These are phyloP conservation scores for Oidiodendron maius DNA, from an alignment of 495 filamentous ascomycete species.

Conservation along the genomic window DNA sequence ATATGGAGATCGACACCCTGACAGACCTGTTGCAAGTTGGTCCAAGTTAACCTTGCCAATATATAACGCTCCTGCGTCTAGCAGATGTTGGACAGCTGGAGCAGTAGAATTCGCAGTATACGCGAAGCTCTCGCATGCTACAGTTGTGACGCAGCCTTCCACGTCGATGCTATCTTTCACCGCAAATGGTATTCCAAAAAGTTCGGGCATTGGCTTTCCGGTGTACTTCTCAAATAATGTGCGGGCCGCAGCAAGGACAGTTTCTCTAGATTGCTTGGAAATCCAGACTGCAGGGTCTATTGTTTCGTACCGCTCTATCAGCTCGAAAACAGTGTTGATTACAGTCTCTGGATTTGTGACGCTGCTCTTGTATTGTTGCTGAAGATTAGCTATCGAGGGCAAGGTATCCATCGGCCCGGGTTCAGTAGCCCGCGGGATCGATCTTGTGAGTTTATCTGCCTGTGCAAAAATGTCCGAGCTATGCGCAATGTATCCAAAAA, in stretches of 20 bases:
- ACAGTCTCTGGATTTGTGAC: slow-evolving; percentile 26
- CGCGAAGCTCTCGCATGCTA: slow-evolving; percentile 48
- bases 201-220: slow-evolving; percentile 43
- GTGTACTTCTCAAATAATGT: slow-evolving; percentile 35
- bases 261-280: slow-evolving; percentile 33
- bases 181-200: slow-evolving; percentile 60
- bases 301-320: slow-evolving; percentile 37
- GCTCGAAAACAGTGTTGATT: slow-evolving; percentile 33
- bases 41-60: slow-evolving; percentile 66
- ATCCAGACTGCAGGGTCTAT: slow-evolving; percentile 52
- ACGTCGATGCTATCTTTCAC: slow-evolving; percentile 63
- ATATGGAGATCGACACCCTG: slow-evolving; percentile 57
- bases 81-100: slow-evolving; percentile 29
- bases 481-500: slow-evolving; percentile 24
- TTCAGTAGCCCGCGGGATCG: slow-evolving; percentile 28
- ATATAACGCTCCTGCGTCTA: slow-evolving; percentile 50
- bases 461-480: slow-evolving; percentile 31
- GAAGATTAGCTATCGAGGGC: slow-evolving; percentile 29
- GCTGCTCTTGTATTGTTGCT: slow-evolving; percentile 28
- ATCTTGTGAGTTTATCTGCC: slow-evolving; percentile 24
- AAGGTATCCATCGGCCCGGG: slow-evolving; percentile 18
- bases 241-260: slow-evolving; percentile 35
- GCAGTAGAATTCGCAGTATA: slow-evolving; percentile 38
- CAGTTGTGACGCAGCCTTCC: slow-evolving; percentile 49
- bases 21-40: slow-evolving; percentile 59